A percentile compares a stretch with the other conserved stretches of the same genome.
These are phyloP conservation scores for Strigomonas galati DNA, from an alignment of 208 protist species.

Conservation along the genomic window DNA sequence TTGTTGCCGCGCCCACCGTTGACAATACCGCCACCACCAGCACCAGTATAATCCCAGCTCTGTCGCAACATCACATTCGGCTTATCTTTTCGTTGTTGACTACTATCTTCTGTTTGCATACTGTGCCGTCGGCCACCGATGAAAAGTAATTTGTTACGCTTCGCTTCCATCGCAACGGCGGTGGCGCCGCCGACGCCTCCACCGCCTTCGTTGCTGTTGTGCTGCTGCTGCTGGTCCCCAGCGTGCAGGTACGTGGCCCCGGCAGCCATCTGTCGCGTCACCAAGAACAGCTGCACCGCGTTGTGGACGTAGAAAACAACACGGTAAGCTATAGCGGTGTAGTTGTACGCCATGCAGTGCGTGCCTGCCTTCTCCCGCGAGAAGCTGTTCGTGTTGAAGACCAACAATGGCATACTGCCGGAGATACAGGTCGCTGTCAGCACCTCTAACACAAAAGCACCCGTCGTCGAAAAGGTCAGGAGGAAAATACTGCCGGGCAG, in stretches of 20 bases:
- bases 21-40: no score
- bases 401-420: conserved; percentile 12
- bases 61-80: no score
- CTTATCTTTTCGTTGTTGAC: no score
- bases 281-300: conserved; percentile 23
- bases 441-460: conserved; percentile 29
- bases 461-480: conserved; percentile 26
- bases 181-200: conserved; percentile 15
- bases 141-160: no score
- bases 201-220: conserved; percentile 16
- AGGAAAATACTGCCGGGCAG: conserved; percentile 32
- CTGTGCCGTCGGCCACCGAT: no score
- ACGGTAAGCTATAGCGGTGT: conserved; percentile 15
- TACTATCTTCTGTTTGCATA: no score
- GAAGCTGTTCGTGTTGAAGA: conserved; percentile 26
- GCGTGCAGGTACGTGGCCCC: conserved; percentile 20
- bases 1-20: no score
- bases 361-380: neutral
- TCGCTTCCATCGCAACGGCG: neutral
- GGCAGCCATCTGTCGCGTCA: conserved; percentile 21
- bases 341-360: conserved; percentile 22
- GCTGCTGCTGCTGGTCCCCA: conserved; percentile 16
- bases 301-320: conserved; percentile 33
- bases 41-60: no score
- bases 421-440: conserved; percentile 25